Evolutionary conservation across 2,329 filamentous ascomycete genomes (phyloP).

Genomic region (Verticillium dahliae): DNA sequence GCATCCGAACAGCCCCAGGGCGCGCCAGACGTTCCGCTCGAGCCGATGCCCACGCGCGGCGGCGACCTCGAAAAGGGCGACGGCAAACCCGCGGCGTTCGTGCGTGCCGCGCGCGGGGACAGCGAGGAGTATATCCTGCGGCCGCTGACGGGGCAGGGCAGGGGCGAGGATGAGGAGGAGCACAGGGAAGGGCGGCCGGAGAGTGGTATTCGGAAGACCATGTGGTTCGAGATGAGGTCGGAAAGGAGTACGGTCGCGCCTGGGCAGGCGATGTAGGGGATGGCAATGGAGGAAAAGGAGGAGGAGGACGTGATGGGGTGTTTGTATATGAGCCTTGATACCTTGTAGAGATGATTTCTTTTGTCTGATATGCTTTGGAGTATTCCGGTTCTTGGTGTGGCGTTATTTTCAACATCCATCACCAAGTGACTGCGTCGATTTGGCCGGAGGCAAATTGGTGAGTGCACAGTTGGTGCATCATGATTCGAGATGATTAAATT

Average conservation of each 20-base stretch:
- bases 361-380: no score
- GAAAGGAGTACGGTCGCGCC: conserved; percentile 11
- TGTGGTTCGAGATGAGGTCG: conserved; percentile 26
- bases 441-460: no score
- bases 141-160: conserved; percentile 9
- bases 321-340: background rate
- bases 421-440: no score
- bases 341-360: no score
- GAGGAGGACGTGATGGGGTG: background rate
- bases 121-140: conserved; percentile 29
- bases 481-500: no score
- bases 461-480: no score
- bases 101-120: conserved; percentile 18
- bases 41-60: conserved; percentile 5
- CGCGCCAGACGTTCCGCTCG: conserved; percentile 11
- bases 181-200: conserved; percentile 5
- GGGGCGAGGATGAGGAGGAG: conserved; percentile 1
- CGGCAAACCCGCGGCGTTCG: conserved; percentile 16
- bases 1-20: background rate
- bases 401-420: no score
- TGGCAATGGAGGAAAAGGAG: background rate
- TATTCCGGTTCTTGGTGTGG: no score
- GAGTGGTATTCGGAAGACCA: conserved; percentile 27
- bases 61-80: conserved; percentile 20
- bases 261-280: background rate